These are phyloP conservation scores for Sideroxylon spinosum DNA, from an alignment of 179 eudicot species.

Conservation along the genomic window DNA sequence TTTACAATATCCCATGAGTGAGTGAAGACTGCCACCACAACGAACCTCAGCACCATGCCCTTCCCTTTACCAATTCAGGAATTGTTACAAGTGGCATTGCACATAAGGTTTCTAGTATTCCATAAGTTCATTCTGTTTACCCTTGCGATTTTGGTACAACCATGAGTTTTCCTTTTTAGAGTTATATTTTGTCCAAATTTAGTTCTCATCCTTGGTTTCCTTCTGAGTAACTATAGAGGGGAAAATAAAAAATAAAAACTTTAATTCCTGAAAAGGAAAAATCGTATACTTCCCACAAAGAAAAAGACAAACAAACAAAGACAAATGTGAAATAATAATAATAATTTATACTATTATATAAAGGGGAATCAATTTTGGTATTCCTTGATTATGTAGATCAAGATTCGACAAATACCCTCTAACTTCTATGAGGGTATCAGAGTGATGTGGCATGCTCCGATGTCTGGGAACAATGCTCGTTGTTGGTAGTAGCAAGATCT, in stretches of 20 bases:
- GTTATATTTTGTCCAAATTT: background rate
- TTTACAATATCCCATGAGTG: background rate
- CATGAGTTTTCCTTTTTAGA: background rate
- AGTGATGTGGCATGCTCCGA: too few relatives aligned
- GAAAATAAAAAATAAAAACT: background rate
- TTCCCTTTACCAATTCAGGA: background rate
- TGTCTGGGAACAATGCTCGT: too few relatives aligned
- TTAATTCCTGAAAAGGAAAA: background rate
- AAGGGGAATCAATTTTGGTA: too few relatives aligned
- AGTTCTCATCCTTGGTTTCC: background rate
- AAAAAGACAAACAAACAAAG: too few relatives aligned
- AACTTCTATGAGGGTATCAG: too few relatives aligned
- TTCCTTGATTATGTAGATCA: too few relatives aligned
- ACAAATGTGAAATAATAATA: too few relatives aligned
- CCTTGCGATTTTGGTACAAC: background rate
- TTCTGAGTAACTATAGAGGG: background rate
- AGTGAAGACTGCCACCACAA: background rate
- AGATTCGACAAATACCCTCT: too few relatives aligned
- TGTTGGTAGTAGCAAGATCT: too few relatives aligned
- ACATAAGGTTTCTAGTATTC: background rate
- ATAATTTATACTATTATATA: too few relatives aligned
- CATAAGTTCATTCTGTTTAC: background rate
- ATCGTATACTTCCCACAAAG: background rate
- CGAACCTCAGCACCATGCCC: background rate
- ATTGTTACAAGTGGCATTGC: background rate